Percentiles rank a stretch among this genome's conserved stretches.
Evolutionary conservation across 177 flowering plant genomes (phyloP).

Genomic region (Vitis hybrid): DNA sequence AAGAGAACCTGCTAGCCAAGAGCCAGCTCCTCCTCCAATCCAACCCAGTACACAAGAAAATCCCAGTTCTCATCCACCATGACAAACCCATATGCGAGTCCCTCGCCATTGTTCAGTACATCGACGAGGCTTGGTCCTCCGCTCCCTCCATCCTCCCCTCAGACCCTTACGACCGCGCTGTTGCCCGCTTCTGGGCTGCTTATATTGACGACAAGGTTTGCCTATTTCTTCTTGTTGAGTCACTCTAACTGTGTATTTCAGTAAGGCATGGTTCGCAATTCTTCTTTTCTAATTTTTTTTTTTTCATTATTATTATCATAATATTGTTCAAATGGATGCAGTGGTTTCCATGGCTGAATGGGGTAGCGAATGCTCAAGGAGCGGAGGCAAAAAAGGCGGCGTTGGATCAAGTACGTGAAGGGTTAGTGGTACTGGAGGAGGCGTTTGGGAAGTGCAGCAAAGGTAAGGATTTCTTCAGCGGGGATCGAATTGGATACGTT

Average conservation of each 20-base stretch:
- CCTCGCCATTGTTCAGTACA: slow-evolving; percentile 64
- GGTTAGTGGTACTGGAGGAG: slow-evolving; percentile 31
- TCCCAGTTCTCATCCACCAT: slow-evolving; percentile 72
- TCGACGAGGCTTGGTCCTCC: slow-evolving; percentile 66
- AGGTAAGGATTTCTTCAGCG: slow-evolving; percentile 44
- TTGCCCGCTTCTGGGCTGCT: slow-evolving; percentile 70
- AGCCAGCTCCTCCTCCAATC: slow-evolving; percentile 64
- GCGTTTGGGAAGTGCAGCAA: slow-evolving; percentile 33
- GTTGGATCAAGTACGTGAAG: slow-evolving; percentile 17
- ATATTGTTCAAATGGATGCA: slow-evolving; percentile 2
- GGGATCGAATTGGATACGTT: slow-evolving; percentile 38
- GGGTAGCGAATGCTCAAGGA: slow-evolving; percentile 14
- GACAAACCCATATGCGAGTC: slow-evolving; percentile 68
- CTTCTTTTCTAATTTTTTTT: too few relatives aligned
- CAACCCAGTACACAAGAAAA: slow-evolving; percentile 76
- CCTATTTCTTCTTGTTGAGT: background rate
- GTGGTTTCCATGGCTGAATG: slow-evolving; percentile 24
- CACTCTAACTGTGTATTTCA: too few relatives aligned
- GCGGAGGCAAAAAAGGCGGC: slow-evolving; percentile 32
- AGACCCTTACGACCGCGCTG: slow-evolving; percentile 71
- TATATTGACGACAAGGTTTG: slow-evolving; percentile 75
- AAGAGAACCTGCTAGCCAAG: slow-evolving; percentile 39
- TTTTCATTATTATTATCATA: too few relatives aligned
- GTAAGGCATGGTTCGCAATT: too few relatives aligned
- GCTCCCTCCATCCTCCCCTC: slow-evolving; percentile 65